A percentile compares a stretch with the other conserved stretches of the same genome.
phyloP scores from a whole-genome alignment of 768 basidiomycete species.

The Filobasidium floriforme region DNA sequence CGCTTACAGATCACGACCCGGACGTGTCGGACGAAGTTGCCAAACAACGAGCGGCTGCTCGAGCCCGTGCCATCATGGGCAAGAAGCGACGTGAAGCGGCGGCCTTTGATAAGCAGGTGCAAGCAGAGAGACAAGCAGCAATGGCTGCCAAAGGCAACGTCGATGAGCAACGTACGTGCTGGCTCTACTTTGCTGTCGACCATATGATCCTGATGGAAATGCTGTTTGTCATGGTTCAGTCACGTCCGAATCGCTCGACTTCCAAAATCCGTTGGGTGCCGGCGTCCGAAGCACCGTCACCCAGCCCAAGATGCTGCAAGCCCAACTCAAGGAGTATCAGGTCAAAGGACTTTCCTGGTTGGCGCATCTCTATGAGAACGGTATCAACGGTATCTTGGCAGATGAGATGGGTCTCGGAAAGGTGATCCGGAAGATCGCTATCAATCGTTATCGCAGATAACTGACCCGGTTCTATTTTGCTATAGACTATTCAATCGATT shows the following conservation, averaged over 20 bases:
- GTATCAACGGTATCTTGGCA: conserved; percentile 97
- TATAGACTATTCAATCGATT: conserved; percentile 85
- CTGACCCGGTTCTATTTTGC: background rate
- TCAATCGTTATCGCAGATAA: background rate
- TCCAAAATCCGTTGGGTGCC: conserved; percentile 93
- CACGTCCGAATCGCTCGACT: conserved; percentile 73
- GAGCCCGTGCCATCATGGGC: conserved; percentile 23
- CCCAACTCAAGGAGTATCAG: conserved; percentile 95
- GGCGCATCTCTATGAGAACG: conserved; percentile 93
- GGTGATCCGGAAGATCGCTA: conserved; percentile 26
- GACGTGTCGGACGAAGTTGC: conserved; percentile 17
- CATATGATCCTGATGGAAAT: background rate
- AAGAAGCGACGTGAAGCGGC: conserved; percentile 20
- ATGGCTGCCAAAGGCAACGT: conserved; percentile 15
- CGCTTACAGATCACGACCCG: conserved; percentile 10
- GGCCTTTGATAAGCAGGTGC: conserved; percentile 20
- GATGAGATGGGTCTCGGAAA: conserved; percentile 84
- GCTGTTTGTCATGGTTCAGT: conserved; percentile 50
- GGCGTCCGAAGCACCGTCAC: conserved; percentile 74
- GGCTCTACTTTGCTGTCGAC: background rate
- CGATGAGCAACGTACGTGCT: conserved; percentile 7
- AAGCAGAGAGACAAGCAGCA: conserved; percentile 18
- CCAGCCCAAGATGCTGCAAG: conserved; percentile 93
- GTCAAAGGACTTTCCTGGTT: conserved; percentile 97
- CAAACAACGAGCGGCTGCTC: conserved; percentile 21